Percentiles rank a stretch among this genome's conserved stretches.
phyloP scores from a whole-genome alignment of 2,329 filamentous ascomycete species.

The Epichloe scottii region DNA sequence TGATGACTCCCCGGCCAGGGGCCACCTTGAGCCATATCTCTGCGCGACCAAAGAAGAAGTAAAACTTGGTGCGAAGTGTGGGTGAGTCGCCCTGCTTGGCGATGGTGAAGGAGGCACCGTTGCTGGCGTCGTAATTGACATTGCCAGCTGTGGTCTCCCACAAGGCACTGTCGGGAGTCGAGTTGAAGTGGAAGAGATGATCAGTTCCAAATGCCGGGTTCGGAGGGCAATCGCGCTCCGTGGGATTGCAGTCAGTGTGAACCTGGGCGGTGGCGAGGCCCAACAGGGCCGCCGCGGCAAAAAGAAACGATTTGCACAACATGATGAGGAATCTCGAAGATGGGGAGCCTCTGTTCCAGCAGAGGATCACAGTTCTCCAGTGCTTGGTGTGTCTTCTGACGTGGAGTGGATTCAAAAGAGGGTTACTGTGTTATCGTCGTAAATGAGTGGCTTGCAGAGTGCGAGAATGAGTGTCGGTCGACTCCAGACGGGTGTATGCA shows the following conservation, averaged over 20 bases:
- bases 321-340: background rate
- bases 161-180: conserved; percentile 41
- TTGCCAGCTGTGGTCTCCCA: conserved; percentile 60
- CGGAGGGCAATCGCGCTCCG: conserved; percentile 53
- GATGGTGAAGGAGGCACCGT: conserved; percentile 64
- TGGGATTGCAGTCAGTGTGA: conserved; percentile 64
- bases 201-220: conserved; percentile 58
- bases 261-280: conserved; percentile 56
- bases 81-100: conserved; percentile 59
- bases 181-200: conserved; percentile 53
- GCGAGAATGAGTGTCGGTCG: conserved; percentile 1
- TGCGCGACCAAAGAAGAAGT: conserved; percentile 74
- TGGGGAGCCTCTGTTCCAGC: background rate
- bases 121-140: conserved; percentile 45
- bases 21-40: conserved; percentile 71
- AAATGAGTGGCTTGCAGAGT: background rate
- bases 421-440: background rate
- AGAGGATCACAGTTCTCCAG: background rate
- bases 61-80: conserved; percentile 67
- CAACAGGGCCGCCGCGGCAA: conserved; percentile 25
- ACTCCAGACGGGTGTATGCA: background rate
- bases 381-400: background rate
- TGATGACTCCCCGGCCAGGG: conserved; percentile 62
- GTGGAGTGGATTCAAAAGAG: background rate
- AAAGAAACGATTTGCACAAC: conserved; percentile 13